phyloP scores from a whole-genome alignment of 805 yeast species.

The Kodamaea jinghongensis region DNA sequence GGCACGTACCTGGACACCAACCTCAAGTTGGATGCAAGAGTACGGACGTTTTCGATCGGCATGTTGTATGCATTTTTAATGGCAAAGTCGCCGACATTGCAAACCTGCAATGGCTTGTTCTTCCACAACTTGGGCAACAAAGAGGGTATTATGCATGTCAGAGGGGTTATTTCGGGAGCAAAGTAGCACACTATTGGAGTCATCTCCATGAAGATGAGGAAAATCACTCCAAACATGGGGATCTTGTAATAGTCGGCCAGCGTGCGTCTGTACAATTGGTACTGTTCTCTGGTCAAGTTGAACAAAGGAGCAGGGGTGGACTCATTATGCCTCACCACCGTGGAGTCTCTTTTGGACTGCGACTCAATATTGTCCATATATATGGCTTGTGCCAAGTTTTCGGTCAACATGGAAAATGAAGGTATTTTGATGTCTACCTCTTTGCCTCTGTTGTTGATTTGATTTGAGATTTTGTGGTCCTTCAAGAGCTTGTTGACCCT shows the following conservation, averaged over 20 bases:
- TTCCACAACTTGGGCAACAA: slow-evolving; percentile 38
- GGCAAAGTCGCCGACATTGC: slow-evolving; percentile 25
- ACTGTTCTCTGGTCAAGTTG: slow-evolving; percentile 47
- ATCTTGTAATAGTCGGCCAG: slow-evolving; percentile 48
- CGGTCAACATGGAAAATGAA: slow-evolving; percentile 33
- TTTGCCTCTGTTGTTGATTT: slow-evolving; percentile 22
- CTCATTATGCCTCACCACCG: slow-evolving; percentile 3
- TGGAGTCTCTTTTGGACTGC: slow-evolving; percentile 7
- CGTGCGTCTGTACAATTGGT: slow-evolving; percentile 50
- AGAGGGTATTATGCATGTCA: slow-evolving; percentile 54
- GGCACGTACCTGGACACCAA: slow-evolving; percentile 43
- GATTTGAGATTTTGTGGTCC: slow-evolving; percentile 18
- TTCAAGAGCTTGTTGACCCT: slow-evolving; percentile 16
- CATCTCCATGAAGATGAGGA: slow-evolving; percentile 50
- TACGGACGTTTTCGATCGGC: slow-evolving; percentile 35
- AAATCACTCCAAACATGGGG: slow-evolving; percentile 50
- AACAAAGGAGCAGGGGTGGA: slow-evolving; percentile 16
- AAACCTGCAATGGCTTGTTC: slow-evolving; percentile 15
- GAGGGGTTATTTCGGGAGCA: slow-evolving; percentile 56
- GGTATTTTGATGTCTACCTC: slow-evolving; percentile 28
- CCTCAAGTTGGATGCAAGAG: slow-evolving; percentile 34
- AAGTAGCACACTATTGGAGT: slow-evolving; percentile 53
- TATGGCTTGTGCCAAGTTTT: slow-evolving; percentile 32
- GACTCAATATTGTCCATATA: slow-evolving; percentile 39
- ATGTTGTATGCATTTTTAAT: slow-evolving; percentile 49